phyloP scores from a whole-genome alignment of 2,329 filamentous ascomycete species.

The Beauveria varroae region DNA sequence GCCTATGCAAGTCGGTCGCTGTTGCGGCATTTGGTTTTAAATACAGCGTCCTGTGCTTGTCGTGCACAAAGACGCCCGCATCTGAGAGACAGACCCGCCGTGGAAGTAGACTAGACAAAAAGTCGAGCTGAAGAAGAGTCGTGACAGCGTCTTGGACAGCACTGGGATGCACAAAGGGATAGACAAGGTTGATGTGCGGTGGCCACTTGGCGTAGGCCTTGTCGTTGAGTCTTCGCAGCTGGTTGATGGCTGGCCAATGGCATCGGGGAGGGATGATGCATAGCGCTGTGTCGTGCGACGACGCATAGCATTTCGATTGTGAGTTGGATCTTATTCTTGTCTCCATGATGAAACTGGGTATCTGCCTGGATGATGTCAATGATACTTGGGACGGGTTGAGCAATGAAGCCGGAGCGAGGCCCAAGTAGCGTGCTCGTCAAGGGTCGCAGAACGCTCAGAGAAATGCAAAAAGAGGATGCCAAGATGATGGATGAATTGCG shows the following conservation, averaged over 20 bases:
- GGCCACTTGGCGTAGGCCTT: constrained; percentile 55
- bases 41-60: constrained; percentile 43
- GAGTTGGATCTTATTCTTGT: not conserved
- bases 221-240: constrained; percentile 55
- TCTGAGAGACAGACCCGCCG: not conserved
- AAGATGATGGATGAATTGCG: not conserved
- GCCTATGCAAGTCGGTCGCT: constrained; percentile 18
- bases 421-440: not conserved
- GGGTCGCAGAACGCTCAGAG: not conserved
- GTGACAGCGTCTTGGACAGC: constrained; percentile 36
- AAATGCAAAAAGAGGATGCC: not conserved
- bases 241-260: constrained; percentile 42
- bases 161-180: constrained; percentile 52
- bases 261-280: constrained; percentile 48
- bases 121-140: constrained; percentile 15
- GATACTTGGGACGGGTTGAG: not conserved
- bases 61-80: constrained; percentile 41
- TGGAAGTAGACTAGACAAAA: not conserved
- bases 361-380: not conserved
- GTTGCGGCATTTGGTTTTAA: constrained; percentile 21
- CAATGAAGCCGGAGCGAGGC: not conserved
- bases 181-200: constrained; percentile 58
- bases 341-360: not conserved
- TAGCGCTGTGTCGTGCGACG: constrained; percentile 51
- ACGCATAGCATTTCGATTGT: not conserved